phyloP scores from a whole-genome alignment of 768 basidiomycete genomes.

The Tulasnella sp. region DNA sequence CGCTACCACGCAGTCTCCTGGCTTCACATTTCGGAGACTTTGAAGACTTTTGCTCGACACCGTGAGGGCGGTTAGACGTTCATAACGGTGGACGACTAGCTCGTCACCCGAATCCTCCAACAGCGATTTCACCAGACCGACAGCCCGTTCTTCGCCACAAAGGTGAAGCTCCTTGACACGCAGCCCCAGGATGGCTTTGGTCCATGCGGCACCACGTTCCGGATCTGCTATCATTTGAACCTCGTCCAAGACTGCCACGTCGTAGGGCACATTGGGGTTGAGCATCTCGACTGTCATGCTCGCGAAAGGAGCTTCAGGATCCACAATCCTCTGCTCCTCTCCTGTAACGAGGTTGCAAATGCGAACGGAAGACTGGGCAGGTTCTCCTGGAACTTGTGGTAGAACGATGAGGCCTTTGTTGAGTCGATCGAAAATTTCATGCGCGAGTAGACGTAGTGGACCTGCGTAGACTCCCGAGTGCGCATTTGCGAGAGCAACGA shows the following conservation, averaged over 20 bases:
- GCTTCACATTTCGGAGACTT: conserved; percentile 61
- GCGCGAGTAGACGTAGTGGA: conserved; percentile 88
- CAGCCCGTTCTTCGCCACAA: conserved; percentile 92
- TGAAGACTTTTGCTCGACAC: conserved; percentile 67
- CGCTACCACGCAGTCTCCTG: conserved; percentile 90
- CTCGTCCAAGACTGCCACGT: conserved; percentile 94
- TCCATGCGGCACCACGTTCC: conserved; percentile 82
- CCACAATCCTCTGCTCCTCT: conserved; percentile 80
- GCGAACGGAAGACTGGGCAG: conserved; percentile 42
- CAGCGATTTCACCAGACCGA: conserved; percentile 73
- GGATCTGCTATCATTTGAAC: conserved; percentile 92
- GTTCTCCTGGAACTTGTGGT: conserved; percentile 28
- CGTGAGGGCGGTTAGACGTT: conserved; percentile 82
- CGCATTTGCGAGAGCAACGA: conserved; percentile 83
- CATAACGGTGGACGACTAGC: conserved; percentile 75
- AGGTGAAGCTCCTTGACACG: conserved; percentile 85
- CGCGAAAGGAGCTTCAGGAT: conserved; percentile 56
- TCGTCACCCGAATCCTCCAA: conserved; percentile 82
- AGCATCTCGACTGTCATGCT: conserved; percentile 97
- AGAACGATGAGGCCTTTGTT: conserved; percentile 86
- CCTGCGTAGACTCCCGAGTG: conserved; percentile 81
- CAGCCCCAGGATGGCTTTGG: conserved; percentile 73
- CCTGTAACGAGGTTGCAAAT: conserved; percentile 89
- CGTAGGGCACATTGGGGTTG: conserved; percentile 48
- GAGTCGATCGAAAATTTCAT: conserved; percentile 91